Evolutionary conservation across 805 yeast species (phyloP), one percentile per base, ranked within the genome.

Genomic region (Metschnikowia lachancei): DNA sequence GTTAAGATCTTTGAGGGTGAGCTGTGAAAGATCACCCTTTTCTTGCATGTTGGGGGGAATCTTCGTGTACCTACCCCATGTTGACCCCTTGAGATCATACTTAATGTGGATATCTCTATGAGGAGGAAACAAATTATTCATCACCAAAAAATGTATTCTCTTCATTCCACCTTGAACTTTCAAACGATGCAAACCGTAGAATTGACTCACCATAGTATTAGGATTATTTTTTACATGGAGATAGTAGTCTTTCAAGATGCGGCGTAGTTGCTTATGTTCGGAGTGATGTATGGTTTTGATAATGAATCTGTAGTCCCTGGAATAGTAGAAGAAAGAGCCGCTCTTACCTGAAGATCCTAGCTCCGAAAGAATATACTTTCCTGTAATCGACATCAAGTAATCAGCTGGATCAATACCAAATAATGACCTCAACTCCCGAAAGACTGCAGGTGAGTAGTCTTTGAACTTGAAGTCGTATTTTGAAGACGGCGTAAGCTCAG

Each of bases 71-170:
- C 95, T 75, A 2, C 97, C 97, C 73, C 86, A 76, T 0, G 95
- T 80, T 0, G 97, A 89, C 1, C 99, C 99, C 63, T 94, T 94
- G 63, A 94, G 76, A 63, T 94, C 99, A 65, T 81, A 94, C 35
- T 90, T 87, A 35, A 78, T 69, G 63, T 90, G 95, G 45, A 92
- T 83, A 52, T 87, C 94, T 40, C 90, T 75, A 59, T 87, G 88
- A 6, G 97, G 95, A 0, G 99, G 98, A 67, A 95, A 94, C 40
- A 94, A 75, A 61, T 94, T 94, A 72, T 94, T 94, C 99, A 94
- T 94, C 29, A 94, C 97, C 45, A 94, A 75, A 56, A 94, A 92
- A 66, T 94, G 95, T 33, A 94, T 87, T 62, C 87, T 91, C 45
- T 90, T 76, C 34, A 69, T 66, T 1, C 72, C 70, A 35, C 77